Evolutionary conservation across 805 yeast species (phyloP).

Genomic region (Wickerhamomyces pijperi): DNA sequence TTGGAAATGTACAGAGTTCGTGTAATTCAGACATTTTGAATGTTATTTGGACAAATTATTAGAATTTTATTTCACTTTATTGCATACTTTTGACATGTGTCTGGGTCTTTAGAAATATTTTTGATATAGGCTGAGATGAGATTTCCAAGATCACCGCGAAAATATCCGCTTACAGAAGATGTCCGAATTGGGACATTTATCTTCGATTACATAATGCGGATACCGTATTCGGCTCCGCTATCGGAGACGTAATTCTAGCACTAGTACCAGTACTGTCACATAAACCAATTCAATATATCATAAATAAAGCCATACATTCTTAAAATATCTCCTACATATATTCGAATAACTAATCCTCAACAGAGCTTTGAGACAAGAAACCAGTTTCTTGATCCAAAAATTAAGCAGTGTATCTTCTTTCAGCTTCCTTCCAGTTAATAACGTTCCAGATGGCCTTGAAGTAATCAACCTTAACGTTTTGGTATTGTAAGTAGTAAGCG

Average conservation of each 20-base stretch:
- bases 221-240: neutral
- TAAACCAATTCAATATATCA: too few relatives aligned
- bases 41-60: neutral
- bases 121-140: neutral
- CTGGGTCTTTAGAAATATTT: neutral
- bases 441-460: slow-evolving; percentile 93
- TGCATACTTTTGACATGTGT: too few relatives aligned
- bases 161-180: neutral
- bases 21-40: slow-evolving; percentile 61
- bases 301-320: too few relatives aligned
- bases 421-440: slow-evolving; percentile 88
- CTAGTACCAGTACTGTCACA: too few relatives aligned
- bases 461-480: slow-evolving; percentile 84
- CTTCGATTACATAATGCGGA: too few relatives aligned
- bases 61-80: too few relatives aligned
- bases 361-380: neutral
- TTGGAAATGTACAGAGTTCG: slow-evolving; percentile 40
- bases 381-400: too few relatives aligned
- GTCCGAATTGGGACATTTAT: neutral
- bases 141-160: neutral
- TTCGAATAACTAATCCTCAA: too few relatives aligned
- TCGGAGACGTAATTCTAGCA: too few relatives aligned
- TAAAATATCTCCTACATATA: too few relatives aligned
- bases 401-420: slow-evolving; percentile 44
- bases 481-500: slow-evolving; percentile 88